Evolutionary conservation across 352 stramenopile species (phyloP).

Genomic region (Poterioochromonas sp.): DNA sequence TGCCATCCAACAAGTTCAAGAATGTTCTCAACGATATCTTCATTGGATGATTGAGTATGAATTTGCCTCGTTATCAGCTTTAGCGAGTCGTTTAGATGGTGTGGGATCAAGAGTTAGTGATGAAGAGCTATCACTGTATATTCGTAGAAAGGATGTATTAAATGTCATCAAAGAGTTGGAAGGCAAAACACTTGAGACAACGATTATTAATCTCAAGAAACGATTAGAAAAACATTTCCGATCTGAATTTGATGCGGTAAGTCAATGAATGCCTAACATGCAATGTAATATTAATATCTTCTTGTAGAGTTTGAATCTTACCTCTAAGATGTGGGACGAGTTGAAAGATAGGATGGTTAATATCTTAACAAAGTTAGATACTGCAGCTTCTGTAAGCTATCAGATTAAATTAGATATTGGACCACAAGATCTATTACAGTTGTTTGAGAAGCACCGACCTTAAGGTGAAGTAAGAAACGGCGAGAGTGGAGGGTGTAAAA

Average conservation of each 20-base stretch:
- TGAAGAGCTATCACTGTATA: constrained; percentile 22
- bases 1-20: not conserved
- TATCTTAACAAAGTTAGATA: constrained; percentile 5
- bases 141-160: constrained; percentile 25
- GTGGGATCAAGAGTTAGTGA: not conserved
- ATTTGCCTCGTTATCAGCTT: not conserved
- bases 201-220: not conserved
- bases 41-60: constrained; percentile 24
- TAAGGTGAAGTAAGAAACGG: not conserved
- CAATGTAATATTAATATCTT: no score
- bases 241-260: constrained; percentile 18
- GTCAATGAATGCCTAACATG: not conserved
- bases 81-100: constrained; percentile 2
- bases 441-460: not conserved
- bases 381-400: constrained; percentile 1
- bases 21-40: not conserved
- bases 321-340: not conserved
- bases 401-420: constrained; percentile 12
- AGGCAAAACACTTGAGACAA: not conserved
- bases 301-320: not conserved
- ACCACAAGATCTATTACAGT: not conserved
- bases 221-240: constrained; percentile 11
- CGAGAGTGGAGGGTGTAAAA: not conserved
- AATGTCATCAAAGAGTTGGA: constrained; percentile 19
- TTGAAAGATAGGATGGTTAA: not conserved